phyloP scores from a whole-genome alignment of 2,329 filamentous ascomycete genomes.

The Sclerotinia minor region DNA sequence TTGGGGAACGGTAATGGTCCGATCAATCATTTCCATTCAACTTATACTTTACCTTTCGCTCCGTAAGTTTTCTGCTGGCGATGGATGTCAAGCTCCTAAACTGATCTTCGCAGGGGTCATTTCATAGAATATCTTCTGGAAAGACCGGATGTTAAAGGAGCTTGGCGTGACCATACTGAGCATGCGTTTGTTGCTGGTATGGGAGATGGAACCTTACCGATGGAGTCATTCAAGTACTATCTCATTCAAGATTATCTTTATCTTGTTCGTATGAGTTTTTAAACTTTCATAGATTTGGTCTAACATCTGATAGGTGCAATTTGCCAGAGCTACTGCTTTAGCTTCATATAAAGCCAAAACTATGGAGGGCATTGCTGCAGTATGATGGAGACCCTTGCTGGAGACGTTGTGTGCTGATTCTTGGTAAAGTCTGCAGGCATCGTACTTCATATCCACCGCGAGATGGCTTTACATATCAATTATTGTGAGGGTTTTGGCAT shows the following conservation, averaged over 20 bases:
- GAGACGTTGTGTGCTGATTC: background rate
- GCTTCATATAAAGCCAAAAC: slow-evolving; percentile 80
- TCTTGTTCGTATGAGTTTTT: slow-evolving; percentile 54
- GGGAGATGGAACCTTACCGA: slow-evolving; percentile 71
- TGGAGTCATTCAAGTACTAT: slow-evolving; percentile 82
- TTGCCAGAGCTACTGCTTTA: slow-evolving; percentile 81
- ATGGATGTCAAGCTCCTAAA: background rate
- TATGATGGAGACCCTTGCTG: slow-evolving; percentile 44
- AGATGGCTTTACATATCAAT: slow-evolving; percentile 77
- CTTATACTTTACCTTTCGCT: slow-evolving; percentile 65
- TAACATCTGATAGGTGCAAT: slow-evolving; percentile 63
- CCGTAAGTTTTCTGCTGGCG: slow-evolving; percentile 45
- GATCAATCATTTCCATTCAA: slow-evolving; percentile 77
- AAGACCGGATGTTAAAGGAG: slow-evolving; percentile 67
- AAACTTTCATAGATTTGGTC: background rate
- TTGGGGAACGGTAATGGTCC: slow-evolving; percentile 67
- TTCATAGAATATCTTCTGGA: slow-evolving; percentile 84
- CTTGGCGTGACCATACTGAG: slow-evolving; percentile 75
- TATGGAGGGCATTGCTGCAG: slow-evolving; percentile 70
- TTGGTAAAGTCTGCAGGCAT: slow-evolving; percentile 60
- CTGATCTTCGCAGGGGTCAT: slow-evolving; percentile 54
- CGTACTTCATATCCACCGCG: slow-evolving; percentile 73
- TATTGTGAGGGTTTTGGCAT: slow-evolving; percentile 85
- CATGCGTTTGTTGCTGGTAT: slow-evolving; percentile 81
- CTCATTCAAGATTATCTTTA: slow-evolving; percentile 92